These are phyloP conservation scores for Ophiocytium majus DNA, from an alignment of 352 stramenopile species.

Conservation along the genomic window DNA sequence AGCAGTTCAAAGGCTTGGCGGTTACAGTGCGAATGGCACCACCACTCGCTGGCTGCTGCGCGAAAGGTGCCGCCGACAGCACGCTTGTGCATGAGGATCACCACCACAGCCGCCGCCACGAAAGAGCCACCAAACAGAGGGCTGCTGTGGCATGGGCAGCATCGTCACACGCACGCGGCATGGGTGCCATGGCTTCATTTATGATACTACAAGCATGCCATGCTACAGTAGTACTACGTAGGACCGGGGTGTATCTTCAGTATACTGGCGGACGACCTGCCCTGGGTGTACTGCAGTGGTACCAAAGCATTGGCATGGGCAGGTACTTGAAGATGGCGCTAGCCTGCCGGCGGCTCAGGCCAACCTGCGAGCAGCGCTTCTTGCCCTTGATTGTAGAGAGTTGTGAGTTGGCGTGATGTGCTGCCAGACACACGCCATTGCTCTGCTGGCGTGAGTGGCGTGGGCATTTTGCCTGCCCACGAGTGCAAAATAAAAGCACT, in stretches of 20 bases:
- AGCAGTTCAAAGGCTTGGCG: too few relatives aligned
- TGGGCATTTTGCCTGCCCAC: not conserved
- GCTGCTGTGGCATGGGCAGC: not conserved
- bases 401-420: too few relatives aligned
- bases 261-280: not conserved
- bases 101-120: too few relatives aligned
- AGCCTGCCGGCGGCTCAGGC: not conserved
- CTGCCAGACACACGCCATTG: too few relatives aligned
- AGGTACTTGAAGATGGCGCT: not conserved
- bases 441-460: not conserved
- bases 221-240: not conserved
- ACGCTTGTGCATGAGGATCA: not conserved
- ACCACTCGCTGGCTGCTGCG: too few relatives aligned
- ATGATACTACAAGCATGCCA: not conserved
- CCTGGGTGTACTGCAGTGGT: not conserved
- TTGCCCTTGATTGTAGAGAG: not conserved
- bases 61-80: not conserved
- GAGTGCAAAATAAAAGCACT: too few relatives aligned
- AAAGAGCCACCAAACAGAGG: not conserved
- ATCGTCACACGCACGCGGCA: not conserved
- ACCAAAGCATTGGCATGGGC: too few relatives aligned
- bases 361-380: not conserved
- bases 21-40: too few relatives aligned
- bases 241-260: not conserved
- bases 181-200: not conserved